Conservation (phyloP, 768 basidiomycete species). For the Xerocomus potaroensis region DNA sequence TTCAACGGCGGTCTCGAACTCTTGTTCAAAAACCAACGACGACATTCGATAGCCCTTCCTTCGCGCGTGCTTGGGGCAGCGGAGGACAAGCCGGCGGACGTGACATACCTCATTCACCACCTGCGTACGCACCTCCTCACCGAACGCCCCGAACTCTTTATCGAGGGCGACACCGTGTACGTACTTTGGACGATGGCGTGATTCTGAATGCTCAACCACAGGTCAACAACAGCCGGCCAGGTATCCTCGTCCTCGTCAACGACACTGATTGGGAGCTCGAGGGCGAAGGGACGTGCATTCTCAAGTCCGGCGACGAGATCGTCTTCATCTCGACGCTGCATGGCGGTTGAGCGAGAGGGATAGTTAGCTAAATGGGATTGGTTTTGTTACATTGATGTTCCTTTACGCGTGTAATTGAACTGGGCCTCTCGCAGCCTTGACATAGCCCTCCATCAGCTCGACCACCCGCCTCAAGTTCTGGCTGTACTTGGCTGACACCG, state of each 20-base stretch:
- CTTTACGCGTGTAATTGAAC: too few relatives aligned
- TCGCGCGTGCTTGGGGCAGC: slow-evolving; percentile 27
- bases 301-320: slow-evolving; percentile 80
- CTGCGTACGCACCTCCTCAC: slow-evolving; percentile 74
- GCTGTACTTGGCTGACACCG: slow-evolving; percentile 80
- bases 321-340: slow-evolving; percentile 97
- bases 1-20: slow-evolving; percentile 87
- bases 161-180: slow-evolving; percentile 84
- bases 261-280: slow-evolving; percentile 98
- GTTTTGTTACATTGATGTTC: too few relatives aligned
- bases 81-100: background rate
- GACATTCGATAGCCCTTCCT: slow-evolving; percentile 55
- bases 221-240: slow-evolving; percentile 94
- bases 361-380: too few relatives aligned
- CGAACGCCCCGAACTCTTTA: slow-evolving; percentile 85
- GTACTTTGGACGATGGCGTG: too few relatives aligned
- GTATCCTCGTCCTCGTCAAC: slow-evolving; percentile 94
- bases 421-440: slow-evolving; percentile 44
- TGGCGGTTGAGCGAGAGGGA: slow-evolving; percentile 36
- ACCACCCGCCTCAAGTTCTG: slow-evolving; percentile 77
- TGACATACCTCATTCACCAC: slow-evolving; percentile 75
- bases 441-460: slow-evolving; percentile 60
- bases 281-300: slow-evolving; percentile 81
- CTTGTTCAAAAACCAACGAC: slow-evolving; percentile 68
- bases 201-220: too few relatives aligned